Evolutionary conservation across 768 basidiomycete genomes (phyloP), one percentile per base, ranked within the genome.

Genomic region (Serendipita indica): DNA sequence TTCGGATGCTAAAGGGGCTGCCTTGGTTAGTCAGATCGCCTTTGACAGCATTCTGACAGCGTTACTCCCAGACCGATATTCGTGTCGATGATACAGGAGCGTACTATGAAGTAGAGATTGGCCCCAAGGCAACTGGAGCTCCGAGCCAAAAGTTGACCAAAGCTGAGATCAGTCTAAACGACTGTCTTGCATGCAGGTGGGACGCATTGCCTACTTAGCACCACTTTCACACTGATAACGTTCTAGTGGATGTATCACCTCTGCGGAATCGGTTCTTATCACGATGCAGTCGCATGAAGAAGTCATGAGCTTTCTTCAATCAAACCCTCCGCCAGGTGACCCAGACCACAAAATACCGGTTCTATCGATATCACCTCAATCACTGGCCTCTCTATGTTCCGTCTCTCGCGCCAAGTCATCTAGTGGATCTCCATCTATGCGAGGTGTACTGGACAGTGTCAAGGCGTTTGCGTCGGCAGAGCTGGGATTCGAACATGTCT

Each of bases 111-210:
- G 83, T 93, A 16, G 37, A 52, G 10, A 52, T 33, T 16, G 57
- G 62, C 10, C 33, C 46, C 58, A 39, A 60, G 54, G 35, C 14
- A 64, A 59, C 32, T 61, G 61, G 62, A 30, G 58, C 58, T 39
- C 62, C 16, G 39, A 61, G 49, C 30, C 72, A 72, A 69, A 92
- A 89, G 70, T 76, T 99, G 10, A 80, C 90, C 65, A 89, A 90
- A 64, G 96, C 96, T 1, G 87, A 98, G 69, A 90, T 99, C 63
- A 98, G 84, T 67, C 71, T 99, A 65, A 98, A 96, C 63, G 96
- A 99, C 68, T 99, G 96, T 72, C 76, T 99, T 45, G 96, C 96
- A 25, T 98, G 96, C 78, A 96, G 91, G 93, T 89, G 66, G 57
- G 84, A 73, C 30, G 20, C 10, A 3, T 13, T 30, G 22, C 34